A percentile compares a stretch with the other conserved stretches of the same genome.
Conservation (phyloP, 805 yeast species). For the Peterozyma xylosa region DNA sequence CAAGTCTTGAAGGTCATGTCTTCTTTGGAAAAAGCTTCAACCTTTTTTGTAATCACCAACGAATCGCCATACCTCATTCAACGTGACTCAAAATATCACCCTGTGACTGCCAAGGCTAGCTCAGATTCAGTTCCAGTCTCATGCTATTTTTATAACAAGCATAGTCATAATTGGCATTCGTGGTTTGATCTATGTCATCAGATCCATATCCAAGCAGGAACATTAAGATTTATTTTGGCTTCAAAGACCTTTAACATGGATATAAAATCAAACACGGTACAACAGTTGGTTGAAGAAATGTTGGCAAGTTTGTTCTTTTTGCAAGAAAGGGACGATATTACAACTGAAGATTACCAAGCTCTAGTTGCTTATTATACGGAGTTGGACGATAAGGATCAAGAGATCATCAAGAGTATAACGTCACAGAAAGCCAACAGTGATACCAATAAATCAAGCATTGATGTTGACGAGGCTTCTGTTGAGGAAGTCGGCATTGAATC, state of each 20-base stretch:
- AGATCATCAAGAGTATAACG: conserved; percentile 3
- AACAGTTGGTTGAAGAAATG: not conserved
- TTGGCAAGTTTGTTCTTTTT: no score
- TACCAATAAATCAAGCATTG: not conserved
- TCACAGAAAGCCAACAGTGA: not conserved
- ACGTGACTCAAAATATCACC: conserved; percentile 20
- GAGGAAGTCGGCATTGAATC: conserved; percentile 4
- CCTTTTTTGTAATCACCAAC: conserved; percentile 19
- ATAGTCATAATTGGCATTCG: conserved; percentile 19
- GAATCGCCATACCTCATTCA: conserved; percentile 23
- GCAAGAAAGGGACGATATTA: not conserved
- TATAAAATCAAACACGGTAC: not conserved
- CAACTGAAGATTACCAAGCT: not conserved
- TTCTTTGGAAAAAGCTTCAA: conserved; percentile 19
- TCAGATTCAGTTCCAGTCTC: conserved; percentile 9
- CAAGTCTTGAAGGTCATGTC: conserved; percentile 16
- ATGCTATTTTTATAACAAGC: conserved; percentile 11
- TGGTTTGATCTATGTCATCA: conserved; percentile 30
- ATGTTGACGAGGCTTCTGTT: conserved; percentile 3
- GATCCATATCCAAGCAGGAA: conserved; percentile 28
- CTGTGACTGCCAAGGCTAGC: conserved; percentile 9
- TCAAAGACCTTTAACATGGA: conserved; percentile 14
- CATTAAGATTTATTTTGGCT: conserved; percentile 27
- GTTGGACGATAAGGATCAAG: conserved; percentile 19
- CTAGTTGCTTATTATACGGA: conserved; percentile 11